Conservation (phyloP, 345 rosid species). For the Citrus mangshanensis region DNA sequence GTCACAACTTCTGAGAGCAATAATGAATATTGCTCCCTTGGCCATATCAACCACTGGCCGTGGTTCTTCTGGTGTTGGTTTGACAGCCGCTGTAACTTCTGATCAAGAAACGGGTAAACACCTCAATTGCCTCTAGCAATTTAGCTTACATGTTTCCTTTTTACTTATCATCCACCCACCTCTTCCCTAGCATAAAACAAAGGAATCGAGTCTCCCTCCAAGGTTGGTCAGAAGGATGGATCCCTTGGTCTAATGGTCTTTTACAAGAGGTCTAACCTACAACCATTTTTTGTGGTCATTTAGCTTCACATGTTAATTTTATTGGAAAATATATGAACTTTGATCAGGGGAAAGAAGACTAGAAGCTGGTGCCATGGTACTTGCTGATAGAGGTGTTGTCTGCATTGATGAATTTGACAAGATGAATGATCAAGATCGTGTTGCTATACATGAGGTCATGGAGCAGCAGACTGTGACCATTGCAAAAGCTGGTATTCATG, state of each 20-base stretch:
- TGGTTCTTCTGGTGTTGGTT: constrained; percentile 98
- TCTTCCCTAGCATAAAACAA: not conserved
- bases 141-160: not conserved
- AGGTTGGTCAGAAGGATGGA: not conserved
- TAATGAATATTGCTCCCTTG: constrained; percentile 97
- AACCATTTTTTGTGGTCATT: not conserved
- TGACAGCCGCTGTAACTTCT: constrained; percentile 99
- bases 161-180: not conserved
- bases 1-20: constrained; percentile 96
- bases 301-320: not conserved
- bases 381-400: constrained; percentile 94
- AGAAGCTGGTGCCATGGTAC: constrained; percentile 99
- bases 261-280: not conserved
- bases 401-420: constrained; percentile 99
- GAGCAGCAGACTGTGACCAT: constrained; percentile 99
- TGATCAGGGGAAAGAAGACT: constrained; percentile 91
- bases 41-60: constrained; percentile 99
- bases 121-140: not conserved
- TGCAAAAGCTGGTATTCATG: constrained; percentile 99
- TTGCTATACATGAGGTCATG: constrained; percentile 99
- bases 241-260: not conserved
- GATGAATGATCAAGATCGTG: constrained; percentile 99
- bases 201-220: not conserved
- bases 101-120: constrained; percentile 95
- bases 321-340: constrained; percentile 7